Base-by-base conservation (phyloP, 2,329 filamentous ascomycete species). In the Daldinia sp. region DNA sequence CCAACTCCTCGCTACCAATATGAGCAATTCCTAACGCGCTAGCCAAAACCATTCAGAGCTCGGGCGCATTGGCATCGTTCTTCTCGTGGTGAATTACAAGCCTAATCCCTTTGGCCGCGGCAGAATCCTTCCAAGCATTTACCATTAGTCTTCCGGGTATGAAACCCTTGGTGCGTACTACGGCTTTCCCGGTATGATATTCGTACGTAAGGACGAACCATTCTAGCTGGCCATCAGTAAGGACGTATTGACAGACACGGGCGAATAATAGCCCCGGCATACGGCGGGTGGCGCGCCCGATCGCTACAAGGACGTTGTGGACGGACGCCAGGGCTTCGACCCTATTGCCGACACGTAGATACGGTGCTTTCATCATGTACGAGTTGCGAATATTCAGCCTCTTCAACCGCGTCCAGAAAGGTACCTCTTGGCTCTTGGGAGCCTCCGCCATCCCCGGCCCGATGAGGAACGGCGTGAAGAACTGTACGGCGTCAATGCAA, bases 181-280 rank as follows among this genome's bases (percentile, higher is more conserved):
- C 28, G 1, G 51, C 68, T 9, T 54, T 60, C 10, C 46, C 63
- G 2, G 39, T 58, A 18, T 60, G 30, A 37, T 56, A 48, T 18
- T 70, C 61, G 12, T 67, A 72, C 7, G 53, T 69, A 26, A 72
- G 60, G 9, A 70, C 60, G 33, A 71, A 70, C 70, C 70, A 72
- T 30, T 70, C 70, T 13, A 72, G 33, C 26, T 46, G 65, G 9
- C 53, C 63, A 23, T 72, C 68, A 1, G 48, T 60, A 23, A 72
- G 65, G 12, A 72, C 61, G 18, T 68, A 72, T 23, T 68, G 70
- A 20, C 65, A 72, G 9, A 72, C 42, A 12, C 70, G 70, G 4
- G 65, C 70, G 42, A 67, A 68, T n/a, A 41, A 28, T 26, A 72
- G 57, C 1, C 46, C 68, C 6, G 65, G 65, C 70, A 72, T 72